These are phyloP conservation scores for Tolypocladium tundrense DNA, from an alignment of 2,329 filamentous ascomycete species.

Conservation along the genomic window DNA sequence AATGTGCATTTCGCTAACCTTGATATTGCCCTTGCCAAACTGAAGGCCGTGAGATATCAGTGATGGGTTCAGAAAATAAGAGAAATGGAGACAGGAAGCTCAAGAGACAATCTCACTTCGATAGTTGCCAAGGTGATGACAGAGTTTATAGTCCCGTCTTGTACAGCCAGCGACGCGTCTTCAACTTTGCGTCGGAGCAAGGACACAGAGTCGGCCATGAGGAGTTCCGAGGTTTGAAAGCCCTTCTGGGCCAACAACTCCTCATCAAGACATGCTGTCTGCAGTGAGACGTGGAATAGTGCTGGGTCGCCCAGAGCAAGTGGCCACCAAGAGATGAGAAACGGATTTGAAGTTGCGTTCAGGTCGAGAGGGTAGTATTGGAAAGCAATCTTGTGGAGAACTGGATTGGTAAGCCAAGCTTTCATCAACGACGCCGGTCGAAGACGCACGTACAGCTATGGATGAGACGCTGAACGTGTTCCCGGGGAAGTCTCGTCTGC, in stretches of 20 bases:
- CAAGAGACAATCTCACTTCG: conserved; percentile 29
- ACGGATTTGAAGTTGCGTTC: conserved; percentile 41
- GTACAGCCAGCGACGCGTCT: conserved; percentile 32
- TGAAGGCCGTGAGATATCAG: conserved; percentile 9
- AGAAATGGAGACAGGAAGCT: too few relatives aligned
- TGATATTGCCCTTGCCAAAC: conserved; percentile 42
- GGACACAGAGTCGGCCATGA: conserved; percentile 47
- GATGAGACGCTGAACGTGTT: conserved; percentile 44
- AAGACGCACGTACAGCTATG: conserved; percentile 35
- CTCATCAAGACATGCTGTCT: conserved; percentile 47
- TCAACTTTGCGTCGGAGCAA: conserved; percentile 39
- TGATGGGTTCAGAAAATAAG: background rate
- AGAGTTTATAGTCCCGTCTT: conserved; percentile 45
- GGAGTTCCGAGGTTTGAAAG: conserved; percentile 40
- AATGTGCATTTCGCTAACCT: conserved; percentile 35
- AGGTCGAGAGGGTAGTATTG: conserved; percentile 50
- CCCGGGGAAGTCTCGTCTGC: conserved; percentile 36
- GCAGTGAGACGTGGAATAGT: conserved; percentile 48
- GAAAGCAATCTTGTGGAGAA: conserved; percentile 47
- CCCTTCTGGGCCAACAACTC: conserved; percentile 41
- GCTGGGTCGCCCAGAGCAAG: conserved; percentile 44
- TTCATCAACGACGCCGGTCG: background rate
- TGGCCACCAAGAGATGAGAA: conserved; percentile 51
- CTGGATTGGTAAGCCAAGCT: conserved; percentile 17
- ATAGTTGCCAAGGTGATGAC: conserved; percentile 48